Conservation (phyloP, 805 yeast genomes). For the Helenozyma baotianmanensis region DNA sequence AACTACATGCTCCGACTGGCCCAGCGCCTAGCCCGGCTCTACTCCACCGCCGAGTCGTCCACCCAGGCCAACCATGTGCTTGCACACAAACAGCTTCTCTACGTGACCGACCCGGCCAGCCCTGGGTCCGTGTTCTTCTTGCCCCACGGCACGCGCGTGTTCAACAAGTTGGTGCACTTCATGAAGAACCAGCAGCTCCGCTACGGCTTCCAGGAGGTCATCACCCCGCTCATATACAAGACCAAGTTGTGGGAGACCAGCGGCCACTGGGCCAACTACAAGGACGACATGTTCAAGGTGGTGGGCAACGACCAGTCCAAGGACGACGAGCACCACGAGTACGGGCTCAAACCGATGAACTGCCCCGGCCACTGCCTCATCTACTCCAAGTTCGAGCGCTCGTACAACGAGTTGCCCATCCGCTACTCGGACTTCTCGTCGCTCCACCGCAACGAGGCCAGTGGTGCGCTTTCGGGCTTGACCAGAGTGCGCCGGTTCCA, state of each 20-base stretch:
- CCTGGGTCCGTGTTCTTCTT: slow-evolving; percentile 92
- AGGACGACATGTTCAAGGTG: slow-evolving; percentile 91
- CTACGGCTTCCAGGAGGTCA: slow-evolving; percentile 86
- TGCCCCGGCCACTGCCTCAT: slow-evolving; percentile 94
- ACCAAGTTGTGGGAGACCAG: slow-evolving; percentile 81
- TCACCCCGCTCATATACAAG: slow-evolving; percentile 85
- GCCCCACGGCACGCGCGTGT: slow-evolving; percentile 87
- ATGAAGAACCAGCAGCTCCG: slow-evolving; percentile 80
- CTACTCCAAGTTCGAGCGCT: slow-evolving; percentile 68
- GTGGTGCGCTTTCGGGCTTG: slow-evolving; percentile 89
- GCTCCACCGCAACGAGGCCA: slow-evolving; percentile 88
- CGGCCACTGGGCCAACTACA: slow-evolving; percentile 95
- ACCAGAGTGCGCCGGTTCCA: slow-evolving; percentile 94
- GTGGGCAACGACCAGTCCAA: slow-evolving; percentile 47
- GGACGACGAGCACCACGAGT: slow-evolving; percentile 36
- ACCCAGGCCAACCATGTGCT: slow-evolving; percentile 40
- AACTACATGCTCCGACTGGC: no score
- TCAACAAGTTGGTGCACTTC: slow-evolving; percentile 71
- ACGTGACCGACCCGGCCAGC: slow-evolving; percentile 71
- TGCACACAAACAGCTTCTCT: slow-evolving; percentile 68
- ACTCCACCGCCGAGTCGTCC: slow-evolving; percentile 16
- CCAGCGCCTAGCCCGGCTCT: no score
- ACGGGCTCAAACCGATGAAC: slow-evolving; percentile 91
- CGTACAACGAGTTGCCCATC: slow-evolving; percentile 83
- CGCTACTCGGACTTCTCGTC: slow-evolving; percentile 87